Conservation (phyloP, 805 yeast genomes). For the Zygosaccharomyces bisporus region DNA sequence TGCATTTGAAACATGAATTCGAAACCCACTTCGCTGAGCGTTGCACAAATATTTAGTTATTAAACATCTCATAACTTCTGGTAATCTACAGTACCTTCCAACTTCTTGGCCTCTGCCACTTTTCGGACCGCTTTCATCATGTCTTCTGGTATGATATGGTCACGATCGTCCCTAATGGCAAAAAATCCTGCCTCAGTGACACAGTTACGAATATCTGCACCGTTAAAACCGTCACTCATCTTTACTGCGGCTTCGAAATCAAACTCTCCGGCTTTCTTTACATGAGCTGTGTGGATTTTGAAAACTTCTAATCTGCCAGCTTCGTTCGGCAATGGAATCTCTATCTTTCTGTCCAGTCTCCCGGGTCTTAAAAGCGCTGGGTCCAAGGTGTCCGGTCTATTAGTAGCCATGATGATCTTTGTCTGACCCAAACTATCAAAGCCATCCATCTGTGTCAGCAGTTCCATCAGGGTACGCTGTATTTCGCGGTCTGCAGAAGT, state of each 20-base stretch:
- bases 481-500: slow-evolving; percentile 98
- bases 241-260: slow-evolving; percentile 96
- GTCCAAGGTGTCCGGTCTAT: slow-evolving; percentile 95
- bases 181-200: slow-evolving; percentile 98
- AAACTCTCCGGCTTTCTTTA: slow-evolving; percentile 88
- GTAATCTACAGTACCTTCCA: slow-evolving; percentile 93
- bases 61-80: slow-evolving; percentile 63
- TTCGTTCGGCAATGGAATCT: slow-evolving; percentile 92
- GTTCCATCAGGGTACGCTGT: slow-evolving; percentile 96
- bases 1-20: slow-evolving; percentile 41
- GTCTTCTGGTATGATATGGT: slow-evolving; percentile 88
- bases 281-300: slow-evolving; percentile 85
- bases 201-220: slow-evolving; percentile 96
- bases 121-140: slow-evolving; percentile 97
- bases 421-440: slow-evolving; percentile 96
- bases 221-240: slow-evolving; percentile 98
- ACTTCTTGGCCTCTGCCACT: slow-evolving; percentile 93
- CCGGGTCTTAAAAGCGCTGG: slow-evolving; percentile 98
- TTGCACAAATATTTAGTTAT: slow-evolving; percentile 9
- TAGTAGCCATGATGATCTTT: slow-evolving; percentile 98
- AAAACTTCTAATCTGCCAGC: slow-evolving; percentile 91
- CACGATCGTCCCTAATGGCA: slow-evolving; percentile 97
- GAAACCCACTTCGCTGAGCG: slow-evolving; percentile 20
- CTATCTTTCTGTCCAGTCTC: slow-evolving; percentile 93
- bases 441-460: slow-evolving; percentile 97